These are phyloP conservation scores for Calonectria crousiana DNA, from an alignment of 2,329 filamentous ascomycete genomes.

Conservation along the genomic window DNA sequence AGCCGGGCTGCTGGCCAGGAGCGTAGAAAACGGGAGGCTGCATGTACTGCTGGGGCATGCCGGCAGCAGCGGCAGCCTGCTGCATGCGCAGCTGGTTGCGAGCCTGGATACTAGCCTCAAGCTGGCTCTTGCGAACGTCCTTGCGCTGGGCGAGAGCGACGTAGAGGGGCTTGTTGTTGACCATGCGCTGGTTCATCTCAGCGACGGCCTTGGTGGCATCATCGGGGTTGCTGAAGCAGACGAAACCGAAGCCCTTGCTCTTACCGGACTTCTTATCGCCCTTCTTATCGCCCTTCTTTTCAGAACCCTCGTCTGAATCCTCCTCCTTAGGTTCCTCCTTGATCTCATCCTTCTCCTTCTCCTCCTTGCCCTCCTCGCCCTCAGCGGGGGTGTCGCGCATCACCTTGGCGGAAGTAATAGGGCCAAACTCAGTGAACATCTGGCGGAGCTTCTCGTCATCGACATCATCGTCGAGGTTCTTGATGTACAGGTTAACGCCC, in stretches of 20 bases:
- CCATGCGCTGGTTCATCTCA: conserved; percentile 99
- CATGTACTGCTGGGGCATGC: conserved; percentile 90
- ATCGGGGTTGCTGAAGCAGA: conserved; percentile 99
- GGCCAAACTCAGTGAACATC: conserved; percentile 91
- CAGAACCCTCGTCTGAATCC: conserved; percentile 60
- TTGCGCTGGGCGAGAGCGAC: conserved; percentile 99
- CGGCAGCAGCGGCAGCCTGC: conserved; percentile 91
- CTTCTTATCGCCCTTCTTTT: conserved; percentile 72
- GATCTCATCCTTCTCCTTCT: conserved; percentile 63
- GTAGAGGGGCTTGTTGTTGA: conserved; percentile 95
- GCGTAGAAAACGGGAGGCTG: conserved; percentile 93
- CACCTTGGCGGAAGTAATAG: conserved; percentile 98
- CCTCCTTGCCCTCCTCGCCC: conserved; percentile 65
- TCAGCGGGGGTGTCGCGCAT: conserved; percentile 86
- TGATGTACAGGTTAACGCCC: conserved; percentile 99
- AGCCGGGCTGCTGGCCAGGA: conserved; percentile 81
- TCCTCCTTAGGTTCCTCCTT: conserved; percentile 65
- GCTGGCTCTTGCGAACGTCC: conserved; percentile 99
- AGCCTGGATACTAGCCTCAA: conserved; percentile 98
- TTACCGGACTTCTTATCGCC: conserved; percentile 82
- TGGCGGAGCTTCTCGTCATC: conserved; percentile 98
- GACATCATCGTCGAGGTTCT: conserved; percentile 97
- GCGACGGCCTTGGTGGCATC: conserved; percentile 99
- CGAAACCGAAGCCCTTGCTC: conserved; percentile 99
- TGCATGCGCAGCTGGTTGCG: conserved; percentile 99